Conservation (phyloP, 129 eudicot genomes). For the Sambucus nigra region DNA sequence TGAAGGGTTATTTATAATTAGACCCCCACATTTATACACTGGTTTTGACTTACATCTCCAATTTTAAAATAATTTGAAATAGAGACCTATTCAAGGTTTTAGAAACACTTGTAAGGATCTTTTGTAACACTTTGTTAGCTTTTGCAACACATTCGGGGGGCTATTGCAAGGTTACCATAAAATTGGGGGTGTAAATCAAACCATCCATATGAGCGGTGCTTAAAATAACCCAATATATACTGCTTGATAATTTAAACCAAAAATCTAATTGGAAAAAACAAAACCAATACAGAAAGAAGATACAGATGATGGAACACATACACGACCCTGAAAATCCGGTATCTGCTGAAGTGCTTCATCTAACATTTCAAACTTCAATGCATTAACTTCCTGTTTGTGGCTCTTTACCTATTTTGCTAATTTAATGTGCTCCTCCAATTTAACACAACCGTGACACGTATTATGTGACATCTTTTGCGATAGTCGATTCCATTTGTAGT, state of each 20-base stretch:
- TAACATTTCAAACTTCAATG: constrained; percentile 77
- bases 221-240: no score
- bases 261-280: not conserved
- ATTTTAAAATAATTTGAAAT: no score
- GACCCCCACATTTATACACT: not conserved
- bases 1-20: no score
- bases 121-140: no score
- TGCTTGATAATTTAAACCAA: no score
- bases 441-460: constrained; percentile 90
- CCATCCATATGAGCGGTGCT: no score
- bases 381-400: constrained; percentile 62
- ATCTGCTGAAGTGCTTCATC: constrained; percentile 99
- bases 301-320: constrained; percentile 27
- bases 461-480: constrained; percentile 85
- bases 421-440: constrained; percentile 75
- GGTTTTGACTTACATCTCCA: no score
- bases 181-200: no score
- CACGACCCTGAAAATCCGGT: constrained; percentile 99
- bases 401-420: constrained; percentile 53
- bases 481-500: constrained; percentile 54
- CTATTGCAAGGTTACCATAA: no score
- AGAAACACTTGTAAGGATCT: no score
- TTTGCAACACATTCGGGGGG: no score
- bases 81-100: no score
- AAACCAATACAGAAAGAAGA: not conserved